phyloP scores from a whole-genome alignment of 371 early-diverging fungal species.

The Edhazardia aedis region DNA sequence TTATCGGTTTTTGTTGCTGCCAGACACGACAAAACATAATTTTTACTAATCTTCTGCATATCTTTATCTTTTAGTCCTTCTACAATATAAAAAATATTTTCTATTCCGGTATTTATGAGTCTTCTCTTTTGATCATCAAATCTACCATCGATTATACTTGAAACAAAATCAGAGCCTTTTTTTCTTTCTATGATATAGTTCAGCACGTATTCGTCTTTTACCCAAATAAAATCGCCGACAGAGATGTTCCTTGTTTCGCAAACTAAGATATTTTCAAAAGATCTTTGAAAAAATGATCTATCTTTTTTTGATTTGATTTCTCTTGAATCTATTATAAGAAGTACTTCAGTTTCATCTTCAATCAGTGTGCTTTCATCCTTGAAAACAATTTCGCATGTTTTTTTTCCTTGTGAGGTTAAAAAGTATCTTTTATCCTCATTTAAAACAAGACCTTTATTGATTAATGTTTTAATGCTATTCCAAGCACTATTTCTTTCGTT shows the following conservation, averaged over 20 bases:
- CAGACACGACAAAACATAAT: neutral
- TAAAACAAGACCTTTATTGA: constrained; percentile 22
- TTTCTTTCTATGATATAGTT: constrained; percentile 42
- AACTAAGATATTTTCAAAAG: constrained; percentile 13
- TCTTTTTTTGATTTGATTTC: constrained; percentile 30
- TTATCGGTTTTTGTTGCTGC: constrained; percentile 14
- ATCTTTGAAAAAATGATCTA: constrained; percentile 27
- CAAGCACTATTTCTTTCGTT: constrained; percentile 16
- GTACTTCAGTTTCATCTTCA: neutral
- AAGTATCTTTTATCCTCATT: constrained; percentile 26
- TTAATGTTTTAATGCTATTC: constrained; percentile 23
- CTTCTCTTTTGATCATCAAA: constrained; percentile 42
- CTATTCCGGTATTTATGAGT: constrained; percentile 12
- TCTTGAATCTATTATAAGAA: constrained; percentile 39
- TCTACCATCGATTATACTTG: constrained; percentile 40
- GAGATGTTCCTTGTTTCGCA: constrained; percentile 26
- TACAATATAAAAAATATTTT: constrained; percentile 23
- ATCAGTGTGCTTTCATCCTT: neutral
- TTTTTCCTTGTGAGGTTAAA: constrained; percentile 25
- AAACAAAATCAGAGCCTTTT: constrained; percentile 33
- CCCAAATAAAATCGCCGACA: constrained; percentile 46
- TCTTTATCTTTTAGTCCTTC: constrained; percentile 20
- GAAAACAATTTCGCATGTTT: constrained; percentile 10
- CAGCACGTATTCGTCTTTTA: constrained; percentile 21
- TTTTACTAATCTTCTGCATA: constrained; percentile 7